Percentiles rank a stretch among this genome's conserved stretches.
Evolutionary conservation across 2,329 filamentous ascomycete species (phyloP).

Genomic region (Colletotrichum sp.): DNA sequence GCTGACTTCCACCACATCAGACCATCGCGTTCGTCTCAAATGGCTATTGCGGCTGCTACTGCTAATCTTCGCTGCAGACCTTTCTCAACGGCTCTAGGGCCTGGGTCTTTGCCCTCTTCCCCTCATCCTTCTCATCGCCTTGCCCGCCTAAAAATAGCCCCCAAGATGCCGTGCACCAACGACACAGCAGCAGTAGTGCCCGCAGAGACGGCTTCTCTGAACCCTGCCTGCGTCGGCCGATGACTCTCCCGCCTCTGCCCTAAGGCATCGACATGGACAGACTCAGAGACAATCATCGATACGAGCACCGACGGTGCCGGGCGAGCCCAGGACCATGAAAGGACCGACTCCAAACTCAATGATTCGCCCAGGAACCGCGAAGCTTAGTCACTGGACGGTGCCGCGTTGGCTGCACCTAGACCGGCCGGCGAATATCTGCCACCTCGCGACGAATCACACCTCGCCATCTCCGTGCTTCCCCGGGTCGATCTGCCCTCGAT

Average conservation of each 20-base stretch:
- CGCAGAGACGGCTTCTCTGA: background rate
- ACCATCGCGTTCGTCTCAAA: slow-evolving; percentile 14
- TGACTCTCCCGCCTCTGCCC: background rate
- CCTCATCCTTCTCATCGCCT: background rate
- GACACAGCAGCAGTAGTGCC: background rate
- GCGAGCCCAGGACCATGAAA: background rate
- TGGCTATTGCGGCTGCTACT: background rate
- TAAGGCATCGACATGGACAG: background rate
- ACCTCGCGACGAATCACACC: background rate
- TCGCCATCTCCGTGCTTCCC: background rate
- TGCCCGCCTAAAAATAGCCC: slow-evolving; percentile 14
- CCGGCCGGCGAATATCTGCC: background rate
- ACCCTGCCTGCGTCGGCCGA: background rate
- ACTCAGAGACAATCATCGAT: background rate
- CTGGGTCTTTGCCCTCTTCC: background rate
- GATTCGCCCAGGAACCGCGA: slow-evolving; percentile 1
- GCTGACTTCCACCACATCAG: slow-evolving; percentile 8
- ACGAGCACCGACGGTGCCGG: background rate
- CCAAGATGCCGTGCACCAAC: background rate
- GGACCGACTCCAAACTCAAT: background rate
- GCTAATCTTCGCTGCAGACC: background rate
- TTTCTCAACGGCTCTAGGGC: background rate
- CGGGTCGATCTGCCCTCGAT: background rate
- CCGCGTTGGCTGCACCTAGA: background rate
- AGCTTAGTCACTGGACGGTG: background rate